phyloP scores from a whole-genome alignment of 2,329 filamentous ascomycete genomes.

The Colletotrichum chlorophyti region DNA sequence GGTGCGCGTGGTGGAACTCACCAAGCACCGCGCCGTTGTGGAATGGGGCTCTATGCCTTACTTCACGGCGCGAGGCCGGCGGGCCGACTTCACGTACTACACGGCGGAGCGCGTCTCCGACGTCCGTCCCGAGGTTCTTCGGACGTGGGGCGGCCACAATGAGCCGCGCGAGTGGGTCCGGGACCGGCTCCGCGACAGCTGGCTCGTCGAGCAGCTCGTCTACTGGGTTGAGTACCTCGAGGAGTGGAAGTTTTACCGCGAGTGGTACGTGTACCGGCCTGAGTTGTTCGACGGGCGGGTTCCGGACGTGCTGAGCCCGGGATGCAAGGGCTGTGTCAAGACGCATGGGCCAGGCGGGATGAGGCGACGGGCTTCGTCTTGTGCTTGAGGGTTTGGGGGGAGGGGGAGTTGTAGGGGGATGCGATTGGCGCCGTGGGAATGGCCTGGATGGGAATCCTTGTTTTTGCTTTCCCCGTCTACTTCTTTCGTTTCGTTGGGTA shows the following conservation, averaged over 20 bases:
- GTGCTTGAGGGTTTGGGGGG: neutral
- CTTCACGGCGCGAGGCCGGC: slow-evolving; percentile 27
- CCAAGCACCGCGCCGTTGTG: slow-evolving; percentile 25
- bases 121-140: slow-evolving; percentile 25
- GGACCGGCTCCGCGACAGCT: slow-evolving; percentile 29
- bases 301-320: slow-evolving; percentile 27
- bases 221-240: slow-evolving; percentile 31
- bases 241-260: slow-evolving; percentile 31
- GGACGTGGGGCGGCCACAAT: neutral
- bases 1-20: slow-evolving; percentile 27
- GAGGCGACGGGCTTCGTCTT: slow-evolving; percentile 19
- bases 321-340: slow-evolving; percentile 23
- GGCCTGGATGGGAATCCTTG: neutral
- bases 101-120: slow-evolving; percentile 24
- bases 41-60: slow-evolving; percentile 29
- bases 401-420: neutral
- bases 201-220: slow-evolving; percentile 30
- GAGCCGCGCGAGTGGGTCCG: slow-evolving; percentile 17
- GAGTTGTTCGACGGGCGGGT: slow-evolving; percentile 25
- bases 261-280: slow-evolving; percentile 28
- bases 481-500: too few relatives aligned
- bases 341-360: slow-evolving; percentile 21
- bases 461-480: too few relatives aligned
- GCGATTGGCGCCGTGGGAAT: neutral
- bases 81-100: slow-evolving; percentile 28